Evolutionary conservation across 768 basidiomycete genomes (phyloP), one percentile per base, ranked within the genome.

Genomic region (Tricholoma bakamatsutake): DNA sequence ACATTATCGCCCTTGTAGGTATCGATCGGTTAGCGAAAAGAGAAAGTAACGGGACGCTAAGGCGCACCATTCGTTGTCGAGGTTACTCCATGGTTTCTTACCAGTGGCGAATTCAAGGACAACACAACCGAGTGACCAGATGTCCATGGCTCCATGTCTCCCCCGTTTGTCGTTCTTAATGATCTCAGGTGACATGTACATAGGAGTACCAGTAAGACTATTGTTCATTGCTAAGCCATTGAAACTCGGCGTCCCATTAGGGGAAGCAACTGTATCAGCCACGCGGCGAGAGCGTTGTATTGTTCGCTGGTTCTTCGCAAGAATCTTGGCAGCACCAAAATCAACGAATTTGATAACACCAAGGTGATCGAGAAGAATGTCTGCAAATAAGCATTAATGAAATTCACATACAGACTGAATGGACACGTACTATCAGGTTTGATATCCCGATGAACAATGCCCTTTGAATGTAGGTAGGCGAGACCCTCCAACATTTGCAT

Each of bases 101-200:
- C 97, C 97, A 0, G 97, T 99, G 5, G 93, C 91, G 66, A 90
- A 93, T 68, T 99, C 95, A 30, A 98, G 81, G 12, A 98, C 86
- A n/a, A 98, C 93, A 66, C 97, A 98, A 15, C 97, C 97, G 55
- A 98, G 72, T 21, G 93, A 92, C 97, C 97, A 99, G 43, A 99
- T 87, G 68, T 99, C 97, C 90, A 97, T 97, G 10, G 96, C 93
- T 15, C 97, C 97, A 60, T 91, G 85, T 50, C 88, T 79, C 27
- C 94, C 93, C 12, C 85, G 77, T 59, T 80, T 87, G 63, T 96
- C 93, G 63, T 90, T 97, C 74, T 96, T 92, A 76, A 99, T 98
- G 53, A 97, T 85, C 68, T 99, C 97, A 1, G 97, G 97, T 5
- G 95, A 97, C 93, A 99, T 98, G 71, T 99, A 98, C 96, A 98